Base-by-base conservation (phyloP, 495 filamentous ascomycete species). In the Chaetomium fimeti region DNA sequence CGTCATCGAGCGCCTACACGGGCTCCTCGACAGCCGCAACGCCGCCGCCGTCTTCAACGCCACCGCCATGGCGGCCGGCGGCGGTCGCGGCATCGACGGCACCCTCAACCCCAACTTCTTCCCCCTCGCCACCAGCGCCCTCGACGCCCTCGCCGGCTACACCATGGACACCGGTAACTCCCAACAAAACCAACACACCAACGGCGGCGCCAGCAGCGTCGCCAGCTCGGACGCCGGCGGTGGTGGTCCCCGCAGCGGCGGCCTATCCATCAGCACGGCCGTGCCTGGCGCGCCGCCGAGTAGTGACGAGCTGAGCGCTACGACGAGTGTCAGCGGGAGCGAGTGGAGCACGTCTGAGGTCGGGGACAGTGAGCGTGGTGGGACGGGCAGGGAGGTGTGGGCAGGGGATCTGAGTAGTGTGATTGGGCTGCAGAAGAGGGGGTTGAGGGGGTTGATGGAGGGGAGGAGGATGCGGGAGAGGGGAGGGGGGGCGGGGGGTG, bases 11-110 rank as follows among this genome's bases (percentile, higher is more conserved):
- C 88, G 93, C 22, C 85, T 98, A 7, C 94, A 98, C 71, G 86
- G 90, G 60, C 85, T 93, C 9, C 87, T 98, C 3, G 95, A 98
- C 69, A 91, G 88, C 15, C 84, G 92, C 55, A 98, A 98, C 71
- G 93, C 94, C 0, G 95, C 94, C 0, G 94, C 95, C 18, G 91
- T 98, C 16, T 98, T 98, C 83, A 98, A 98, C 67, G 94, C 95
- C 0, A 92, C 93, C 0, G 94, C 94, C 54, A 98, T 98, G 94
- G 95, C 93, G 3, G 95, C 95, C 9, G 94, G 95, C 1, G 92
- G 93, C 28, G 94, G 95, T 2, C 82, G 91, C 2, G 89, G 89
- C 59, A 89, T 82, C 61, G 80, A 82, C 65, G 80, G 80, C 24
- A 71, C 72, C 18, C 70, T 81, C 22, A 81, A 81, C 64, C 79